Evolutionary conservation across 129 eudicot species (phyloP).

Genomic region (Flaveria brownii): DNA sequence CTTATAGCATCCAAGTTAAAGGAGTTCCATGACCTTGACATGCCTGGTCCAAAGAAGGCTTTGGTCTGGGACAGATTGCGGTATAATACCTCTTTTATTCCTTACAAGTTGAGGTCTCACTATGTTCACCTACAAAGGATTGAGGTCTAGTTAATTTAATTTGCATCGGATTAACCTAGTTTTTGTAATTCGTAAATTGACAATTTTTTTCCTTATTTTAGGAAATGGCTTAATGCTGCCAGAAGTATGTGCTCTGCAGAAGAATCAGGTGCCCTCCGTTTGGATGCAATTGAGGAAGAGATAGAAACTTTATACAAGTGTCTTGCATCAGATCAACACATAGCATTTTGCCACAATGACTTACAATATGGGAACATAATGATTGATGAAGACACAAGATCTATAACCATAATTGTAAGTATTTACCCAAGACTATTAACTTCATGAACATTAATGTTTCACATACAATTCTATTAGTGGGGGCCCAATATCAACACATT

Average conservation of each 20-base stretch:
- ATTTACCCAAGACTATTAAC: slow-evolving; percentile 21
- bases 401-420: slow-evolving; percentile 85
- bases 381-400: slow-evolving; percentile 85
- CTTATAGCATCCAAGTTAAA: slow-evolving; percentile 86
- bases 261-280: slow-evolving; percentile 50
- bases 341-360: slow-evolving; percentile 95
- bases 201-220: slow-evolving; percentile 26
- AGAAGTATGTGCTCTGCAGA: slow-evolving; percentile 53
- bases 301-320: slow-evolving; percentile 54
- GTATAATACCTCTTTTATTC: slow-evolving; percentile 50
- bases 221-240: slow-evolving; percentile 69
- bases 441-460: slow-evolving; percentile 12
- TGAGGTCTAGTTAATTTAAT: slow-evolving; percentile 27
- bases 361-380: slow-evolving; percentile 97
- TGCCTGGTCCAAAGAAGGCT: slow-evolving; percentile 80
- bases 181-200: slow-evolving; percentile 1
- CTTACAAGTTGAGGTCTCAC: slow-evolving; percentile 16
- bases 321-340: slow-evolving; percentile 42
- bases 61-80: slow-evolving; percentile 78
- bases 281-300: slow-evolving; percentile 64
- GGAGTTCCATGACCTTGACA: slow-evolving; percentile 82
- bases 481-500: not conserved
- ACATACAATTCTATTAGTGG: slow-evolving; percentile 8
- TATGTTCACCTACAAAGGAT: slow-evolving; percentile 24
- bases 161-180: slow-evolving; percentile 7